Evolutionary conservation across 306 rosid genomes (phyloP).

Genomic region (Citrullus colocynthis): DNA sequence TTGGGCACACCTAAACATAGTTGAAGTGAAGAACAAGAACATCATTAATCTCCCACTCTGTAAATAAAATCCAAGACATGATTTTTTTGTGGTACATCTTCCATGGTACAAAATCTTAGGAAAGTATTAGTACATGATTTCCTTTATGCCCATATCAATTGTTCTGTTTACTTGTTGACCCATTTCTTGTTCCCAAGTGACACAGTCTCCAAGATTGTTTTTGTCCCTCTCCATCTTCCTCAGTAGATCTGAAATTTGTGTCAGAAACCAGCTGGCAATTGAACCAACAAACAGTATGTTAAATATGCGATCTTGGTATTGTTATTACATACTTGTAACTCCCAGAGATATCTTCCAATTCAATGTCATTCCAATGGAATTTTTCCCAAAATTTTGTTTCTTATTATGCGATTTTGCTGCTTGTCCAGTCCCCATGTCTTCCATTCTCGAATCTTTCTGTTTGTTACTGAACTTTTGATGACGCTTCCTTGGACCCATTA

Average conservation of each 20-base stretch:
- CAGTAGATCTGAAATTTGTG: not conserved
- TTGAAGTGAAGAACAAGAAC: not conserved
- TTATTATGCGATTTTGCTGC: not conserved
- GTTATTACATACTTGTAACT: not conserved
- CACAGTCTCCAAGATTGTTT: not conserved
- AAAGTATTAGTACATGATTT: not conserved
- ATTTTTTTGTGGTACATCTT: not conserved
- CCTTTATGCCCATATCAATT: not conserved
- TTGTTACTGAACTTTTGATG: not conserved
- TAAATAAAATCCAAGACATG: not conserved
- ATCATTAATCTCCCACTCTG: not conserved
- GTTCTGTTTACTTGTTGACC: constrained; percentile 6
- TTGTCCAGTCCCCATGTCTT: not conserved
- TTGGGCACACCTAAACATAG: not conserved
- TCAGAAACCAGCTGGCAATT: constrained; percentile 4
- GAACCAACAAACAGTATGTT: not conserved
- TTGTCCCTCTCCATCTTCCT: not conserved
- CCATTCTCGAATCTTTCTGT: not conserved
- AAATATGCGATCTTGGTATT: not conserved
- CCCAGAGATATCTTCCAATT: not conserved
- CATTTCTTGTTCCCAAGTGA: constrained; percentile 5
- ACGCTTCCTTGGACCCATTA: not conserved
- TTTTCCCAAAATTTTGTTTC: not conserved
- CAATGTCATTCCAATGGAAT: not conserved
- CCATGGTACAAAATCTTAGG: not conserved